Base-by-base conservation (phyloP, 2,329 filamentous ascomycete genomes). In the Hypoxylon sp. region DNA sequence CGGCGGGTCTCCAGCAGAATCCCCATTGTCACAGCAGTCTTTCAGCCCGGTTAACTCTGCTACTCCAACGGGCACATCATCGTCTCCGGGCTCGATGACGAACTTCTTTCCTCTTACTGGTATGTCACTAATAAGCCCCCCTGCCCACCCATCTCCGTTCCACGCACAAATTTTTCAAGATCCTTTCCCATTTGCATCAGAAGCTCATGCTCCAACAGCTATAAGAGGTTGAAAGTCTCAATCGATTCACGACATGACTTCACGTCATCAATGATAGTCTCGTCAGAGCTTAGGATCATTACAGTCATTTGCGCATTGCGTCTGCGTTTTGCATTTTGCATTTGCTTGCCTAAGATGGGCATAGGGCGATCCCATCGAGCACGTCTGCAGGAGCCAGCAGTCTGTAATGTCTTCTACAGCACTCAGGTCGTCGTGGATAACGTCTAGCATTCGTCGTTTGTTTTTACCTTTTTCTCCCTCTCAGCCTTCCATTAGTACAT, bases 201-300 rank as follows among this genome's bases (percentile, higher is more conserved):
- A 87, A 64, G 75, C 83, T 75, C 82, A 87, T 77, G 74, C 83
- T 60, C 79, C 84, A 48, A 83, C 85, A 75, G 85, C 85, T 46
- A 88, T 83, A 68, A 79, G 78, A 72, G 79, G 81, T 58, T 82
- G 73, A 78, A 50, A 19, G 35, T 19, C 29, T 46, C 21, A 65
- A 35, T 31, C 58, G 6, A 15, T 52, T 21, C 37, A 21, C 31
- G 37, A 55, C 31, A 29, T 13, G 27, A 17, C 39, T 11, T 47
- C 2, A 11, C 21, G 47, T 19, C 57, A 21, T 55, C 47, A 19
- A 37, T 10, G 32, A 19, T 29, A 15, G 19, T 29, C 31, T 21
- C 17, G 3, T 50, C 5, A 31, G 11, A 27, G 15, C 24, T 11
- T 32, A 8, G 24, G 29, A 31, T 11, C 39, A 11, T 15, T 17